Evolutionary conservation across 192 early-diverging fungal genomes (phyloP).

Genomic region (Kickxella alabastrina): DNA sequence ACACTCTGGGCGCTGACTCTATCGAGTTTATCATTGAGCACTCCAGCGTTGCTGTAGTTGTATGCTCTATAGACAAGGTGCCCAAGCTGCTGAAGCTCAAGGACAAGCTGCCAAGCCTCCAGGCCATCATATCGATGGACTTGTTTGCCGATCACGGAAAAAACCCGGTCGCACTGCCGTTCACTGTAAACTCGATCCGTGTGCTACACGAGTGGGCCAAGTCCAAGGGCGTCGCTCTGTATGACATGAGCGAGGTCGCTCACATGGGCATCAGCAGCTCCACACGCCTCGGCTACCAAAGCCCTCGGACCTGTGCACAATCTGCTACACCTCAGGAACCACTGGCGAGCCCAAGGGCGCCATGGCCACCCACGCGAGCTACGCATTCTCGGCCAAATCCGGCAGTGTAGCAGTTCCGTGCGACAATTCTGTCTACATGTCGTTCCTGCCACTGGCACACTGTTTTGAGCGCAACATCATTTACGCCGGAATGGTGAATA

Average conservation of each 20-base stretch:
- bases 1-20: conserved; percentile 79
- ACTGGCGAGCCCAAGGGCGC: conserved; percentile 79
- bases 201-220: conserved; percentile 58
- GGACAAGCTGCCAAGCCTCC: conserved; percentile 58
- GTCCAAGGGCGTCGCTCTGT: conserved; percentile 55
- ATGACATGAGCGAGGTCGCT: conserved; percentile 57
- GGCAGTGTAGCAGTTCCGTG: conserved; percentile 2
- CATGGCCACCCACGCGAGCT: conserved; percentile 73
- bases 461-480: conserved; percentile 73
- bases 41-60: conserved; percentile 61
- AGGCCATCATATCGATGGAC: conserved; percentile 79
- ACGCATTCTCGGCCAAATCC: conserved; percentile 52
- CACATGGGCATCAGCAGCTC: conserved; percentile 55
- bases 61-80: conserved; percentile 61
- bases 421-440: conserved; percentile 43
- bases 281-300: conserved; percentile 54
- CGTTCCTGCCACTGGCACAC: conserved; percentile 91
- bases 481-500: conserved; percentile 51
- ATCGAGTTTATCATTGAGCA: conserved; percentile 83
- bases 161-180: conserved; percentile 27
- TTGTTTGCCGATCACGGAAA: conserved; percentile 37
- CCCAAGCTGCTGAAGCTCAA: conserved; percentile 55
- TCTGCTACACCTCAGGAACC: conserved; percentile 84
- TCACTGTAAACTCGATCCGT: conserved; percentile 30
- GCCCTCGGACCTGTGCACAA: conserved; percentile 64